Conservation (phyloP, 2,329 filamentous ascomycete genomes). For the Chaetomium olivaceum region DNA sequence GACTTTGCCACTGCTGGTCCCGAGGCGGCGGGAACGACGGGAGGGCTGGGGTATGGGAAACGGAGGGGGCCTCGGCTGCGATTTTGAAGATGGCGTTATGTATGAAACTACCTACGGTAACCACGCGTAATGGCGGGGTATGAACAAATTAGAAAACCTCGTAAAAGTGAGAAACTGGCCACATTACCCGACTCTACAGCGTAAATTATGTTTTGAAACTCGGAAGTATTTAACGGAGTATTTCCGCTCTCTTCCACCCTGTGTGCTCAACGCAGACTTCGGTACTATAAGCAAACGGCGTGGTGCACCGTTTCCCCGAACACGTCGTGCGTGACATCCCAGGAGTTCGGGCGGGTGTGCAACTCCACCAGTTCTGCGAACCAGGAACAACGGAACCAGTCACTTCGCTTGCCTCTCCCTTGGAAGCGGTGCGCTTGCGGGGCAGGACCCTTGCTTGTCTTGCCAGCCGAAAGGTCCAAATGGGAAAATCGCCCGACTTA, state of each 20-base stretch:
- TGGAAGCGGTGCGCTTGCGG: constrained; percentile 25
- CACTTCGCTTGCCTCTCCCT: constrained; percentile 28
- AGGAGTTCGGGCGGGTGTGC: constrained; percentile 12
- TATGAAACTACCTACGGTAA: neutral
- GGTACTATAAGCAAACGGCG: neutral
- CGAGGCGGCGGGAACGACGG: constrained; percentile 18
- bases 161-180: neutral
- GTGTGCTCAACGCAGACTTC: neutral
- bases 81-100: neutral
- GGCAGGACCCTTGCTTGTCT: constrained; percentile 7
- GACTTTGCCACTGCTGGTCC: constrained; percentile 24
- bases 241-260: neutral
- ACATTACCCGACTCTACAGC: neutral
- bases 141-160: neutral
- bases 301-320: neutral
- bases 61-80: neutral
- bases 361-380: constrained; percentile 14
- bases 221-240: neutral
- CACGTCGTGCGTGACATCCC: constrained; percentile 7
- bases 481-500: constrained; percentile 29
- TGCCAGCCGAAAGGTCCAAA: constrained; percentile 16
- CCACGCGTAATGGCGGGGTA: neutral
- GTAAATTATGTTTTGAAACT: neutral
- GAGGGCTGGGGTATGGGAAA: neutral
- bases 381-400: constrained; percentile 22